Evolutionary conservation across 768 basidiomycete genomes (phyloP), one percentile per base, ranked within the genome.

Genomic region (Kwoniella dejecticola): DNA sequence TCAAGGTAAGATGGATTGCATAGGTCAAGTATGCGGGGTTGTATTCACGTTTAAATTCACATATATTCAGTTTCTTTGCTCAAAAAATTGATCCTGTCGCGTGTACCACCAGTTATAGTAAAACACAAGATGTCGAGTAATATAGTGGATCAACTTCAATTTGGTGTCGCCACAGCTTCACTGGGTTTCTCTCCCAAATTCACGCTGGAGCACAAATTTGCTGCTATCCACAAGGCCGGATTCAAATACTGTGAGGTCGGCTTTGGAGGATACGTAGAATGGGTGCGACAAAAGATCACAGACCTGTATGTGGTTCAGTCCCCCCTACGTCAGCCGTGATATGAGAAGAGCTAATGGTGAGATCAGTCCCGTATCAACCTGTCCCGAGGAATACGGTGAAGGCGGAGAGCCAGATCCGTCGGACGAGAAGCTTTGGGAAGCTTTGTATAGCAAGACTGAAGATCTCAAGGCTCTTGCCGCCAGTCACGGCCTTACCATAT

Each of bases 361-460:
- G n/a, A n/a, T n/a, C 24, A 66, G 64, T 1, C 64, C 64, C 30
- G 15, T 38, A 4, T 52, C 47, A 21, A 62, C 54, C 19, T 49
- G 54, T 38, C 64, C 60, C 2, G 31, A 24, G 15, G 54, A 45
- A 15, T 66, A 42, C 31, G 29, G 24, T n/a, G 59, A 60, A 40
- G 64, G 27, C 23, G 60, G 33, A 15, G 64, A 66, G 36, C 64
- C 64, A n/a, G 64, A 66, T 29, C 64, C 64, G 2, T 57, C 54
- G 10, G 64, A 66, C 36, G 40, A 29, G 0, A 42, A 44, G 15
- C 26, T 66, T 21, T 66, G 64, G 64, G 30, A 4, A 1, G 60
- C 56, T n/a, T 7, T 66, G 12, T 50, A 62, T 46, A 13, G 6
- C 5, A 29, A 65, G 24, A 59, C 59, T 1, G 40, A 1, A 1